These are phyloP conservation scores for Plasmodium knowlesi DNA, from an alignment of 169 alveolate species.

Conservation along the genomic window DNA sequence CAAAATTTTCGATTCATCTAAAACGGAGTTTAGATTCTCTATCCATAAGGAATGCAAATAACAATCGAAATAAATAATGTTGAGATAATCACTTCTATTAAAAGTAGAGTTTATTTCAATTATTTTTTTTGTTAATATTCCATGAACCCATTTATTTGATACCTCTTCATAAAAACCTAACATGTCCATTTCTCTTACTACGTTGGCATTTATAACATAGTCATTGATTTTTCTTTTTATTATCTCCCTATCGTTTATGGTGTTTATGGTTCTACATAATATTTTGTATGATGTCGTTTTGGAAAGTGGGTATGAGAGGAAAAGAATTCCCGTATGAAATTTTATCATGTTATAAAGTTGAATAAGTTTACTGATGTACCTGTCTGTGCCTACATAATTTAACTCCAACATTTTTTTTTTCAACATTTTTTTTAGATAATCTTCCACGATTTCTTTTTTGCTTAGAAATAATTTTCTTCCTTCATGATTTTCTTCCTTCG, in stretches of 20 bases:
- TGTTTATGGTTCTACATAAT: conserved; percentile 59
- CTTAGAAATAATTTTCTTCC: conserved; percentile 13
- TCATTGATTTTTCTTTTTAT: conserved; percentile 71
- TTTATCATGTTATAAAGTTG: conserved; percentile 72
- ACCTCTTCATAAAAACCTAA: conserved; percentile 70
- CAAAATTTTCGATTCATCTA: conserved; percentile 98
- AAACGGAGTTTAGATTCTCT: conserved; percentile 97
- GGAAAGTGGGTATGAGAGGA: conserved; percentile 68
- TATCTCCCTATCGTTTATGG: conserved; percentile 73
- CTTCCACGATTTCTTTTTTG: conserved; percentile 73
- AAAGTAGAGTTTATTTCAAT: conserved; percentile 64
- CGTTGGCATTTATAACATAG: conserved; percentile 65
- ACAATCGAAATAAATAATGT: conserved; percentile 98
- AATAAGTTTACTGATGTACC: conserved; percentile 56
- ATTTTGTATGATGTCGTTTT: conserved; percentile 66
- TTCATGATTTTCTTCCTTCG: background rate
- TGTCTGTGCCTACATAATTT: conserved; percentile 69
- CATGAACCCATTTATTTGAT: conserved; percentile 76
- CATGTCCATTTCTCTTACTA: conserved; percentile 29
- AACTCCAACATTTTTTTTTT: conserved; percentile 68
- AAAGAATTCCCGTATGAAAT: conserved; percentile 61
- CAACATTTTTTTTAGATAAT: conserved; percentile 47
- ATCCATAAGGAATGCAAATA: conserved; percentile 99
- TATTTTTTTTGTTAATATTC: conserved; percentile 76
- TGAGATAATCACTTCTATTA: conserved; percentile 84